phyloP scores from a whole-genome alignment of 228 moss, liverwort and hornwort species.

The Sphagnum fallax region DNA sequence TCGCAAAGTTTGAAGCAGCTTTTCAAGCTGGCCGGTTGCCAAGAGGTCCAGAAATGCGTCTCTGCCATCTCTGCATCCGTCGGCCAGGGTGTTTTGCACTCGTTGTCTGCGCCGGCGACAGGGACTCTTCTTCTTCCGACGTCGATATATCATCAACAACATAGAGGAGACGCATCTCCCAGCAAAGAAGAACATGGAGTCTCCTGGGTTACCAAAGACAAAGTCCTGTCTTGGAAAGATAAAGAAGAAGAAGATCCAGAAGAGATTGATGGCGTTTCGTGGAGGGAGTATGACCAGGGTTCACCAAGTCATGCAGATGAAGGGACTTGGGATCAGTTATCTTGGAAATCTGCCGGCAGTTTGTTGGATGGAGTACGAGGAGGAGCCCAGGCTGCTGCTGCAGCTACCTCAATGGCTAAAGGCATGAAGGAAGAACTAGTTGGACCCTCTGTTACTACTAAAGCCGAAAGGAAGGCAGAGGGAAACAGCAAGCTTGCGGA shows the following conservation, averaged over 20 bases:
- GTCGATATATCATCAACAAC: neutral
- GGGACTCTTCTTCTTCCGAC: neutral
- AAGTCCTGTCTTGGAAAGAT: no score
- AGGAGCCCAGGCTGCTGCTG: constrained; percentile 19
- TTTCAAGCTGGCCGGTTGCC: constrained; percentile 56
- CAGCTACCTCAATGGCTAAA: constrained; percentile 27
- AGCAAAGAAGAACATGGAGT: no score
- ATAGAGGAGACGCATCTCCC: no score
- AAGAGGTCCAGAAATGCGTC: constrained; percentile 55
- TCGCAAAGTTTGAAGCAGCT: constrained; percentile 74
- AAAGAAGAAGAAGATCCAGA: constrained; percentile 27
- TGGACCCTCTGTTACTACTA: constrained; percentile 4
- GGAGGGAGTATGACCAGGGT: constrained; percentile 9
- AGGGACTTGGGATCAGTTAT: constrained; percentile 21
- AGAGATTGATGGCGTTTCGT: neutral
- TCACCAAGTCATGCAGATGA: constrained; percentile 7
- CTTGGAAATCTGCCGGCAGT: constrained; percentile 35
- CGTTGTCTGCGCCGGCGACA: neutral
- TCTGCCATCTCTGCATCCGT: constrained; percentile 54
- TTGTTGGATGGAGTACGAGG: constrained; percentile 24
- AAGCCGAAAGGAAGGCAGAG: constrained; percentile 14
- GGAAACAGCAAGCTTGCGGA: constrained; percentile 28
- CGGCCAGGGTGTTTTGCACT: constrained; percentile 57
- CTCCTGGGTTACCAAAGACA: no score
- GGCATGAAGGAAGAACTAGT: constrained; percentile 22